Base-by-base conservation (phyloP, 78 protist species). In the Salpingoeca rosetta region DNA sequence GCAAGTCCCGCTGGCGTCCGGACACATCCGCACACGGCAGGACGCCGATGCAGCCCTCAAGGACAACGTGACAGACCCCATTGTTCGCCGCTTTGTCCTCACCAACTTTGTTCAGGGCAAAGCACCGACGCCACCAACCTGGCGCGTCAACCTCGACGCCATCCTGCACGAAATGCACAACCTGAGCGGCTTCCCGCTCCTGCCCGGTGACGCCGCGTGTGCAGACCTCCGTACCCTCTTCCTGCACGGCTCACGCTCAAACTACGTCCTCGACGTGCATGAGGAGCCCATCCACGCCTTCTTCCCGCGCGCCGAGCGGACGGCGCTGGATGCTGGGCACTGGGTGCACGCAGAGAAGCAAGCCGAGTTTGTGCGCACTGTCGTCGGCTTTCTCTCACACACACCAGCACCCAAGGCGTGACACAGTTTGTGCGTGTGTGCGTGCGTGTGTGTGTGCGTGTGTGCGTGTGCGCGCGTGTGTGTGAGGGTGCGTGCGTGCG, bases 281-380 rank as follows among this genome's bases (percentile, higher is more conserved):
- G 37, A 3, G 1, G 3, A 10, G 2, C 73, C 10, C 38, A 35
- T 80, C 40, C 73, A 35, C 41, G 73, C 0, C 36, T 2, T 44
- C 40, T 42, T 35, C 39, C 73, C 56, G 0, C 56, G 26, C 37
- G 40, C 1, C 45, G 11, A 1, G 40, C 28, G 26, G 1, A 41
- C 3, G 39, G 17, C 17, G 10, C n/a, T 80, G 31, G 79, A 81
- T 28, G 79, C 84, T 38, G 88, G 88, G 37, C 88, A 86, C 79
- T 77, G 83, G 88, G 37, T 86, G 43, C 88, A 86, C 65, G 80
- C 83, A 39, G 84, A 86, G 35, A 3, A 84, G 12, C 87, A 80
- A 28, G 57, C 35, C 40, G 81, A 1, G 44, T 84, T 84, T 44
- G 3, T 1, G 1, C 43, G 17, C 38, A 28, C 7, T 7, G 38